Base-by-base conservation (phyloP, 2,329 filamentous ascomycete species). In the Colletotrichum simmondsii region DNA sequence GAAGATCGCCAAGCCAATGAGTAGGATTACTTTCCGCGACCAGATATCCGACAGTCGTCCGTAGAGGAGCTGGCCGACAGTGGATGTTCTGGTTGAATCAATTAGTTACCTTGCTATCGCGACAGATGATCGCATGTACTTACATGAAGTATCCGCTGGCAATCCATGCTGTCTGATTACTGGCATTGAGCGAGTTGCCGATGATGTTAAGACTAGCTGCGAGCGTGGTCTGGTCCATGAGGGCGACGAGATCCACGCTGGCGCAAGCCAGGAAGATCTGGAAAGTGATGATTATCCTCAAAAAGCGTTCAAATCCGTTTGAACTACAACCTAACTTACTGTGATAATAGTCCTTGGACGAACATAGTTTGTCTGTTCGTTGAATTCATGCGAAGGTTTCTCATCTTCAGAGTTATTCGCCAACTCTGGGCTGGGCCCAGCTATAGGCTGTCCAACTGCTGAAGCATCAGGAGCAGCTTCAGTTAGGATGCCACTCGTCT, bases 161-260 rank as follows among this genome's bases (percentile, higher is more conserved):
- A 57, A 90, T 87, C 88, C 88, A 90, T 0, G 87, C 86, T 0
- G 85, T 83, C 72, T 89, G 84, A 35, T 84, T 80, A 60, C 84
- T 86, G 16, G 88, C 86, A 4, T 85, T 80, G 5, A 90, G 78
- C 0, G 86, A 82, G 72, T 85, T 84, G n/a, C 86, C 86, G 28
- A 90, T 85, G 62, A 89, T 88, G 59, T 86, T 86, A 74, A 90
- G 80, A 80, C 87, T 89, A 16, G 86, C 83, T 0, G 88, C 88
- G 37, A 90, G 79, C 2, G 87, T 89, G 0, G 88, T 90, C 78
- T 90, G 88, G 76, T 90, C 88, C 82, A 90, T 89, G 62, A 90
- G 80, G 0, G 88, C 87, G 37, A 89, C 76, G 52, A 90, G 78
- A 64, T 90, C 88, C 69, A 89, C 86, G 26, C 83, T 88, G 57